Conservation (phyloP, 106 monocot species). For the Gastrodia elata region DNA sequence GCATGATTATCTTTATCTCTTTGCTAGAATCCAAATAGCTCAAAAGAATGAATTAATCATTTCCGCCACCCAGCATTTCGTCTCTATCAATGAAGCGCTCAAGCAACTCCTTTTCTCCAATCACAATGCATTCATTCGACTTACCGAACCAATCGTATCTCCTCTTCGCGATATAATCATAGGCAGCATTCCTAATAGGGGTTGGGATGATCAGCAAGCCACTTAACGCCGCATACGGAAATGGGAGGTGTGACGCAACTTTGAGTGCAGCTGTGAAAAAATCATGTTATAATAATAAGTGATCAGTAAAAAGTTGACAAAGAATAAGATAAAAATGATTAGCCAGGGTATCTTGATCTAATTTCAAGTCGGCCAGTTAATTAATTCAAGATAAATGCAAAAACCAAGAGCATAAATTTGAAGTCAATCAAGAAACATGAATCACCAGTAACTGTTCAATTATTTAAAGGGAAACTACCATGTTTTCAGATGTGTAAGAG, state of each 20-base stretch:
- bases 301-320: not conserved
- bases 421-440: no score
- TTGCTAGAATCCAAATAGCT: no score
- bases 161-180: slow-evolving; percentile 57
- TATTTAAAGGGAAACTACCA: no score
- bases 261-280: slow-evolving; percentile 58
- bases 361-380: no score
- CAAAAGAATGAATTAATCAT: not conserved
- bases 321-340: not conserved
- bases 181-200: slow-evolving; percentile 52
- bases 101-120: slow-evolving; percentile 49
- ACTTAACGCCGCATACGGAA: slow-evolving; percentile 51
- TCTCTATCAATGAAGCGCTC: slow-evolving; percentile 78
- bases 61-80: slow-evolving; percentile 34
- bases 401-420: no score
- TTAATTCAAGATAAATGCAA: no score
- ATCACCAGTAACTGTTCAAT: no score
- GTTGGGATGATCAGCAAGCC: slow-evolving; percentile 42
- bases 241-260: slow-evolving; percentile 63
- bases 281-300: not conserved
- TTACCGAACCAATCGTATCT: slow-evolving; percentile 68
- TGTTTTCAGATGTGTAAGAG: no score
- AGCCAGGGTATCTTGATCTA: no score
- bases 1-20: no score
- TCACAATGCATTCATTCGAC: slow-evolving; percentile 60